Evolutionary conservation across 768 basidiomycete genomes (phyloP).

Genomic region (Lepiota brunneoincarnata): DNA sequence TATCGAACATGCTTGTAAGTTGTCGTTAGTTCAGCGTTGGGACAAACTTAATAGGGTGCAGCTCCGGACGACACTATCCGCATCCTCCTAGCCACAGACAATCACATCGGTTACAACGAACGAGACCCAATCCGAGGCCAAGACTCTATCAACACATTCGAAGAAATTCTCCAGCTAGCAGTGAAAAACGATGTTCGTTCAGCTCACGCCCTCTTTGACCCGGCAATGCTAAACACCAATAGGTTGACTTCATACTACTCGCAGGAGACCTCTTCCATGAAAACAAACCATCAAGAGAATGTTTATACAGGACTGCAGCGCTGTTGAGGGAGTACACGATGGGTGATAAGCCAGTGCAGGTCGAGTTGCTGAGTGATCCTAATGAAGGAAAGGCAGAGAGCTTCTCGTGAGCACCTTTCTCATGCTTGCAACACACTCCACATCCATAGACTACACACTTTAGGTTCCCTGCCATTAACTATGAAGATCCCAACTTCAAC

Average conservation of each 20-base stretch:
- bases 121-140: constrained; percentile 92
- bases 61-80: constrained; percentile 67
- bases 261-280: constrained; percentile 98
- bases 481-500: constrained; percentile 95
- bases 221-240: constrained; percentile 10
- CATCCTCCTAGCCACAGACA: constrained; percentile 93
- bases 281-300: constrained; percentile 90
- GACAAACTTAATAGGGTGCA: constrained; percentile 22
- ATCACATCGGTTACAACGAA: constrained; percentile 94
- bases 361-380: constrained; percentile 92
- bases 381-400: constrained; percentile 84
- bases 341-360: constrained; percentile 82
- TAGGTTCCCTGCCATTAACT: constrained; percentile 96
- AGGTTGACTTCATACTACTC: constrained; percentile 96
- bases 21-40: too few species aligned
- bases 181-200: constrained; percentile 80
- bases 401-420: constrained; percentile 60
- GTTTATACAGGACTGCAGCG: constrained; percentile 85
- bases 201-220: neutral
- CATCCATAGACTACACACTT: neutral
- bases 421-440: neutral
- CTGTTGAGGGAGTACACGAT: constrained; percentile 88
- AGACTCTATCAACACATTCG: constrained; percentile 94
- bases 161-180: constrained; percentile 89
- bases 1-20: constrained; percentile 22